phyloP scores from a whole-genome alignment of 75 land plant genomes.

The Selaginella tamariscina region DNA sequence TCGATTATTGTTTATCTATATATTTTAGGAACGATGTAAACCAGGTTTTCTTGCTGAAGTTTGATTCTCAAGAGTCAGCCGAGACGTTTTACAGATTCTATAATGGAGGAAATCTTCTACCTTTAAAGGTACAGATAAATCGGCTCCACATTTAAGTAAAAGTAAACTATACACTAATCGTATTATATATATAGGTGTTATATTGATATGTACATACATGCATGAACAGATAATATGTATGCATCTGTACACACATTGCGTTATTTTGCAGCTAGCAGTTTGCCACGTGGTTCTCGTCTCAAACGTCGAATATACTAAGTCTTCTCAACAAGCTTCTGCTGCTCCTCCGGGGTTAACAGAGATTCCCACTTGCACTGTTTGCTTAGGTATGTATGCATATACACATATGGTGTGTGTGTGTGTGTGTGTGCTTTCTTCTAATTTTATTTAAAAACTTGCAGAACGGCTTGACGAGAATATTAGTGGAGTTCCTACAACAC shows the following conservation, averaged over 20 bases:
- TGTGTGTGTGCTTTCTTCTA: not conserved
- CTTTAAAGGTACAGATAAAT: not conserved
- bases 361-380: slow-evolving; percentile 7
- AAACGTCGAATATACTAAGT: not conserved
- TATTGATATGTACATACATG: too few relatives aligned
- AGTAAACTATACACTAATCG: too few relatives aligned
- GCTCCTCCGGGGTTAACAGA: slow-evolving; percentile 9
- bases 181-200: too few relatives aligned
- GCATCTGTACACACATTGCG: not conserved
- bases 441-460: not conserved
- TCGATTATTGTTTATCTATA: not conserved
- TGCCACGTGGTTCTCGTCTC: not conserved
- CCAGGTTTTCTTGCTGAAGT: not conserved
- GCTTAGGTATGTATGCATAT: not conserved
- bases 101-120: not conserved
- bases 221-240: too few relatives aligned
- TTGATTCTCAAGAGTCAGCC: not conserved
- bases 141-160: too few relatives aligned
- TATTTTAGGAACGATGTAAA: not conserved
- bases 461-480: slow-evolving; percentile 10
- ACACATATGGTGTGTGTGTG: not conserved
- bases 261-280: not conserved
- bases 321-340: not conserved
- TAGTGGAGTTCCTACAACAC: not conserved
- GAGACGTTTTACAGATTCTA: not conserved